Evolutionary conservation across 73 alveolate species (phyloP).

Genomic region (Symbiodinium natans): DNA sequence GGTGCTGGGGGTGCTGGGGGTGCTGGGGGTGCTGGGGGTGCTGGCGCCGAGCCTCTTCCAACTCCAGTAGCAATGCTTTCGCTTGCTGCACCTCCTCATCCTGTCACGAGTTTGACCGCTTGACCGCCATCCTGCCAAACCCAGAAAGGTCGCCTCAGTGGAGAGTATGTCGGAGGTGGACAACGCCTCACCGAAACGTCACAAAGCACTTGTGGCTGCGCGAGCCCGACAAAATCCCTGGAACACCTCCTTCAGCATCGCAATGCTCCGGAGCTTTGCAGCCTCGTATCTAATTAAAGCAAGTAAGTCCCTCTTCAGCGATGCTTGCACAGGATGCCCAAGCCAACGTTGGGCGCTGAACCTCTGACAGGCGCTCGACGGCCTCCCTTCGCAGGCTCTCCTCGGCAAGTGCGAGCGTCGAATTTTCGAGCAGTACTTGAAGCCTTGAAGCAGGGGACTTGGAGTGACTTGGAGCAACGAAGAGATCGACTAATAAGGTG

Average conservation of each 20-base stretch:
- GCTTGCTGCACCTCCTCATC: slow-evolving; percentile 43
- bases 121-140: not conserved
- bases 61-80: slow-evolving; percentile 4
- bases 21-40: no score
- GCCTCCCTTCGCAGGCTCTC: not conserved
- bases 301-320: no score
- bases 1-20: not conserved
- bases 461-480: no score
- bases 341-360: not conserved
- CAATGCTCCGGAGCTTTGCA: not conserved
- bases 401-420: not conserved
- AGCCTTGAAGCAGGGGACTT: no score
- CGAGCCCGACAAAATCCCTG: no score
- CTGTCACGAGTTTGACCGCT: not conserved
- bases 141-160: not conserved
- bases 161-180: slow-evolving; percentile 2
- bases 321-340: no score
- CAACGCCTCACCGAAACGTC: not conserved
- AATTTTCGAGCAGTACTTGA: no score
- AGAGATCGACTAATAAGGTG: no score
- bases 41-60: slow-evolving; percentile 21
- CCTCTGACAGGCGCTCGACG: not conserved
- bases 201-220: no score
- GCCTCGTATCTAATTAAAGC: not conserved
- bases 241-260: not conserved